phyloP scores from a whole-genome alignment of 192 early-diverging fungal species.

The Thoreauomyces humboldtii region DNA sequence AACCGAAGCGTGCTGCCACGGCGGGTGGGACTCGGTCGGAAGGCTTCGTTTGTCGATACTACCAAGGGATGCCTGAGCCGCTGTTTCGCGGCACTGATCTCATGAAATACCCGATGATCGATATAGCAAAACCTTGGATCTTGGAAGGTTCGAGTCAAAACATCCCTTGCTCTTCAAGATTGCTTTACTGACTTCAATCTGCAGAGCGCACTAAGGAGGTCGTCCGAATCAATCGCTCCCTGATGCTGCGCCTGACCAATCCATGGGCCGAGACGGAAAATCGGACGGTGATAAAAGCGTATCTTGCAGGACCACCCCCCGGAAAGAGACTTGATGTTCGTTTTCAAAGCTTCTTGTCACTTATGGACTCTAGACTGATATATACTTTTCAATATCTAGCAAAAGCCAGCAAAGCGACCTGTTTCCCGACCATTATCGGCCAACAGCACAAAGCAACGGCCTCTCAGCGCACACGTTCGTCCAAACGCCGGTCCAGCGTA shows the following conservation, averaged over 20 bases:
- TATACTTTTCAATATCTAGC: no score
- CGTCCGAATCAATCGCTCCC: not conserved
- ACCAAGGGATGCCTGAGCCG: not conserved
- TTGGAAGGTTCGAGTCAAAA: not conserved
- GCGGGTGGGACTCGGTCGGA: no score
- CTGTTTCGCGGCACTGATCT: not conserved
- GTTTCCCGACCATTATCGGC: no score
- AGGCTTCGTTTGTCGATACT: constrained; percentile 9
- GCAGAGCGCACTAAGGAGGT: not conserved
- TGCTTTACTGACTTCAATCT: not conserved
- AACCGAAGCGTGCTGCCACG: no score
- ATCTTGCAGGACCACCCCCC: not conserved
- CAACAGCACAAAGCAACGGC: no score
- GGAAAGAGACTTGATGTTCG: not conserved
- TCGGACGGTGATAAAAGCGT: not conserved
- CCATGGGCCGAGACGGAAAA: constrained; percentile 2
- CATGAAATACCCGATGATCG: not conserved
- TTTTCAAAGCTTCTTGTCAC: no score
- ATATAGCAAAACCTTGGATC: constrained; percentile 8
- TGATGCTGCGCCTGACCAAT: not conserved
- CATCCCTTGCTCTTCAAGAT: not conserved
- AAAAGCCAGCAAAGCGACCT: no score
- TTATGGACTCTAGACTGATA: no score
- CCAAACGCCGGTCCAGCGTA: not conserved
- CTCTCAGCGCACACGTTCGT: no score